Conservation (phyloP, 257 asterid species). For the Paulownia fortunei region DNA sequence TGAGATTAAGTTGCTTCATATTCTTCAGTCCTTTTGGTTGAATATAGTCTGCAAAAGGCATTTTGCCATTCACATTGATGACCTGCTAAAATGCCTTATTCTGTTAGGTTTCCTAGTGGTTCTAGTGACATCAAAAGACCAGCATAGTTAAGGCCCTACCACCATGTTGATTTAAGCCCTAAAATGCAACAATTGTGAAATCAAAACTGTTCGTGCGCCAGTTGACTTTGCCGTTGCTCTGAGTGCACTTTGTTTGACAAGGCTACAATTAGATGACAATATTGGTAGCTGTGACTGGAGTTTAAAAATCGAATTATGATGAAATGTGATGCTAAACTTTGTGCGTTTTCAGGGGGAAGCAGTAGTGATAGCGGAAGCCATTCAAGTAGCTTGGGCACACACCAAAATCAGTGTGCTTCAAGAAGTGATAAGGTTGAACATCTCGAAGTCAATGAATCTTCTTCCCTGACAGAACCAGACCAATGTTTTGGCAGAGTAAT, state of each 20-base stretch:
- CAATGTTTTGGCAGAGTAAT: background rate
- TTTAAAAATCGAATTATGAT: background rate
- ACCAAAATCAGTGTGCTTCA: background rate
- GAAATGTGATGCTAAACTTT: background rate
- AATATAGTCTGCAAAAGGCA: background rate
- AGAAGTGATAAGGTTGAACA: background rate
- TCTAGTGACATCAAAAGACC: background rate
- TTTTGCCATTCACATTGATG: background rate
- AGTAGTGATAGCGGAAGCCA: slow-evolving; percentile 42
- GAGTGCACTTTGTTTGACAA: background rate
- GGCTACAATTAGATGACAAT: background rate
- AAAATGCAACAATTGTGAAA: background rate
- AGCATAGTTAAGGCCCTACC: background rate
- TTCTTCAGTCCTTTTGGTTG: background rate
- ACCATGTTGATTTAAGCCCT: background rate
- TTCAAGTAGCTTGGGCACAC: slow-evolving; percentile 19
- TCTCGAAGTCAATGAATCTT: background rate
- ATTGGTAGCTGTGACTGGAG: background rate
- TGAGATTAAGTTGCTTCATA: background rate
- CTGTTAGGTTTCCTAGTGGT: background rate
- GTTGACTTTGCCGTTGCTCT: background rate
- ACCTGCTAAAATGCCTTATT: background rate
- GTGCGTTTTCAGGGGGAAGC: slow-evolving; percentile 43
- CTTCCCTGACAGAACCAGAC: background rate
- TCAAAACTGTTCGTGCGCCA: background rate